Percentiles rank a stretch among this genome's conserved stretches.
These are phyloP conservation scores for Nitzschia sp. DNA, from an alignment of 108 stramenopile genomes.

Conservation along the genomic window DNA sequence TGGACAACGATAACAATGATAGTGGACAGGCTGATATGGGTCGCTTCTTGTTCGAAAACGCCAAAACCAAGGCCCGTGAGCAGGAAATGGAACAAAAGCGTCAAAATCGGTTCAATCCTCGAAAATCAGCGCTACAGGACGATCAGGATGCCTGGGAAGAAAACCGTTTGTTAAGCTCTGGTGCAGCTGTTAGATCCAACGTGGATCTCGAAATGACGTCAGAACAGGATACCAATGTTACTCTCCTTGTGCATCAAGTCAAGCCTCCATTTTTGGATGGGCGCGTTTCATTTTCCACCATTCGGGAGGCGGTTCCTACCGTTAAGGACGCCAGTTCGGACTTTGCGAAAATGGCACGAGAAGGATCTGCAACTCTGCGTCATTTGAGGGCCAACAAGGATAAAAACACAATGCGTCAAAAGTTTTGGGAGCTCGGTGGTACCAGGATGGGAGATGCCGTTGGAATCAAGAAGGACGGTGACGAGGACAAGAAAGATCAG, in stretches of 20 bases:
- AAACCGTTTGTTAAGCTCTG: conserved; percentile 87
- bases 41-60: conserved; percentile 84
- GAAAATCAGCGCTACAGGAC: conserved; percentile 75
- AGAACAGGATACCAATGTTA: conserved; percentile 68
- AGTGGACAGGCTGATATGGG: conserved; percentile 47
- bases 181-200: conserved; percentile 73
- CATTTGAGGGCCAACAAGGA: conserved; percentile 86
- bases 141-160: conserved; percentile 98
- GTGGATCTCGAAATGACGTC: conserved; percentile 79
- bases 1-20: conserved; percentile 32
- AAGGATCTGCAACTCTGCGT: conserved; percentile 83
- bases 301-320: conserved; percentile 85
- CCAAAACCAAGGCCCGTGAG: conserved; percentile 77
- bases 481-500: conserved; percentile 25
- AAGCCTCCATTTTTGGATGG: conserved; percentile 96
- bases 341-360: conserved; percentile 91
- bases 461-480: conserved; percentile 62
- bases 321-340: conserved; percentile 86
- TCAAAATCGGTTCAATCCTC: conserved; percentile 42
- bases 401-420: conserved; percentile 90
- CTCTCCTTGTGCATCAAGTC: conserved; percentile 93
- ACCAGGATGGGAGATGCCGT: conserved; percentile 93
- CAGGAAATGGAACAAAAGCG: conserved; percentile 77
- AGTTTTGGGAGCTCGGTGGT: conserved; percentile 99
- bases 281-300: conserved; percentile 76